Evolutionary conservation across 306 rosid genomes (phyloP), one percentile per base, ranked within the genome.

Genomic region (Glycine latifolia): DNA sequence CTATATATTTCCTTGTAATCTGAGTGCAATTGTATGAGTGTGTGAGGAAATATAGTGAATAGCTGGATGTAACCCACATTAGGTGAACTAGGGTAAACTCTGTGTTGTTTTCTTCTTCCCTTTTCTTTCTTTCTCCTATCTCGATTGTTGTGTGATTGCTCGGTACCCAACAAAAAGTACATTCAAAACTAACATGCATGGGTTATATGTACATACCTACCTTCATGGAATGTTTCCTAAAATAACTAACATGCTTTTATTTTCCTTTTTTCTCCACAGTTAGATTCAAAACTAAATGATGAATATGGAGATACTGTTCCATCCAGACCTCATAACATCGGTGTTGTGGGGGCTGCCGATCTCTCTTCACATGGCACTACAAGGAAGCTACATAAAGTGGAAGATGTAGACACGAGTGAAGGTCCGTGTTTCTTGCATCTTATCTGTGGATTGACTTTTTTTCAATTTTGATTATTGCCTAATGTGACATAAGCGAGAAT

Each of bases 291-390:
- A 47, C 85, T 87, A 78, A 90, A 90, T 82, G 91, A 95, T 13
- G 94, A 86, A 46, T 95, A 93, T 83, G 97, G 98, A 80, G 97
- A 86, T 72, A 93, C 99, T 44, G 92, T 95, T 81, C 98, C 98
- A 56, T 87, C 97, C 49, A 85, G 85, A 79, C 94, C 86, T 74
- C 89, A 81, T 37, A 81, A 90, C 83, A 69, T 83, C 5, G 89
- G 87, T 44, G 67, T 71, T 77, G 90, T 79, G 58, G 90, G 70
- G 54, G 89, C 80, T 50, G 87, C 86, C 56, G 90, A 88, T 80
- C 67, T 71, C 31, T 60, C 93, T 31, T 61, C 90, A 71, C 79
- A 71, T 79, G 76, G 85, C 87, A 77, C 88, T 81, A 16, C 66
- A 87, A 82, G 83, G 80, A 89, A 88, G 85, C 88, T 84, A 84